Evolutionary conservation across 257 asterid genomes (phyloP).

Genomic region (Ophiorrhiza pumila): DNA sequence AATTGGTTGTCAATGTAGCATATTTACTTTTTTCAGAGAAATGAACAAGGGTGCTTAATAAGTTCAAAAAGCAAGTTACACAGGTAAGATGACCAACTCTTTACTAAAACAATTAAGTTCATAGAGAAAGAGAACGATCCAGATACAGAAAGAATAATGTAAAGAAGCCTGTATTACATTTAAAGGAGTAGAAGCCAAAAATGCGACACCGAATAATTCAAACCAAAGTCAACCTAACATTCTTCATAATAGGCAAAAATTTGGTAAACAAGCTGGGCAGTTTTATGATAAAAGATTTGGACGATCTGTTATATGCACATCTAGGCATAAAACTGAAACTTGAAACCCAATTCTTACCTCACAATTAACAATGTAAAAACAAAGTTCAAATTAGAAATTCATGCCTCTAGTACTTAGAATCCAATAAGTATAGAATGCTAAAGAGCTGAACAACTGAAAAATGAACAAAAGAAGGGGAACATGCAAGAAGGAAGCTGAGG

Average conservation of each 20-base stretch:
- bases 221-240: not conserved
- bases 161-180: not conserved
- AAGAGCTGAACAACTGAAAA: not conserved
- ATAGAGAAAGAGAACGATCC: not conserved
- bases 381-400: not conserved
- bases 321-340: too few relatives aligned
- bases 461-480: too few relatives aligned
- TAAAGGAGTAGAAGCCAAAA: not conserved
- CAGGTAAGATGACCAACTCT: not conserved
- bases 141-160: not conserved
- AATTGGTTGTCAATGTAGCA: not conserved
- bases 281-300: not conserved
- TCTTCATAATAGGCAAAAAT: not conserved
- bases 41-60: not conserved
- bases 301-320: too few relatives aligned
- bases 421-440: not conserved
- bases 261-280: not conserved
- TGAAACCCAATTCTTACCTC: too few relatives aligned
- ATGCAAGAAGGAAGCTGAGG: not conserved
- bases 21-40: not conserved
- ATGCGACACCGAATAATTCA: not conserved
- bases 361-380: not conserved
- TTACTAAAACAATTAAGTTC: not conserved
- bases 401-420: not conserved
- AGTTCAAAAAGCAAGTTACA: not conserved